phyloP scores from a whole-genome alignment of 345 rosid genomes.

The Gossypium ekmanianum region DNA sequence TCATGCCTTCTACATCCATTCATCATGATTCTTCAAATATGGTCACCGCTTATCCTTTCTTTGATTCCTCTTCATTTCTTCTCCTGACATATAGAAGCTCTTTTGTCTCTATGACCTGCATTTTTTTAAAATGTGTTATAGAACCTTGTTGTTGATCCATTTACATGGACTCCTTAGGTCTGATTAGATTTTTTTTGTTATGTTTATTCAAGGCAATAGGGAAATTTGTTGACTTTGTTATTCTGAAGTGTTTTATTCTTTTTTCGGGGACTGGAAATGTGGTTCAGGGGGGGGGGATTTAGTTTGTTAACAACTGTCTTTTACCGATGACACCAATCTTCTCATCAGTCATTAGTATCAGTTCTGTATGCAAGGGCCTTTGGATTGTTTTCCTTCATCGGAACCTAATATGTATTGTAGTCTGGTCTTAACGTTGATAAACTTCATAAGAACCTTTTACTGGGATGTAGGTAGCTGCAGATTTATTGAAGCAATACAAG shows the following conservation, averaged over 20 bases:
- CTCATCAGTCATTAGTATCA: no score
- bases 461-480: conserved; percentile 75
- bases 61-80: not conserved
- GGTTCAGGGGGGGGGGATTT: not conserved
- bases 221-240: not conserved
- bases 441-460: not conserved
- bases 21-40: not conserved
- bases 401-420: not conserved
- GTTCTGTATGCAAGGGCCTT: not conserved
- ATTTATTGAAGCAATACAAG: conserved; percentile 81
- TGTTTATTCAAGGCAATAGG: not conserved
- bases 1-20: not conserved
- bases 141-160: not conserved
- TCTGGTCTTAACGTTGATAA: not conserved
- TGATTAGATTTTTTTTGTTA: not conserved
- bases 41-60: not conserved
- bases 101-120: not conserved
- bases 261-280: no score
- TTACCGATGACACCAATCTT: not conserved
- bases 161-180: not conserved
- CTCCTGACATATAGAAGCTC: not conserved
- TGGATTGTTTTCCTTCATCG: not conserved
- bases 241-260: not conserved
- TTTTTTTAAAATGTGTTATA: not conserved
- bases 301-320: not conserved